Evolutionary conservation across 148 eudicot species (phyloP).

Genomic region (Bassia scoparia): DNA sequence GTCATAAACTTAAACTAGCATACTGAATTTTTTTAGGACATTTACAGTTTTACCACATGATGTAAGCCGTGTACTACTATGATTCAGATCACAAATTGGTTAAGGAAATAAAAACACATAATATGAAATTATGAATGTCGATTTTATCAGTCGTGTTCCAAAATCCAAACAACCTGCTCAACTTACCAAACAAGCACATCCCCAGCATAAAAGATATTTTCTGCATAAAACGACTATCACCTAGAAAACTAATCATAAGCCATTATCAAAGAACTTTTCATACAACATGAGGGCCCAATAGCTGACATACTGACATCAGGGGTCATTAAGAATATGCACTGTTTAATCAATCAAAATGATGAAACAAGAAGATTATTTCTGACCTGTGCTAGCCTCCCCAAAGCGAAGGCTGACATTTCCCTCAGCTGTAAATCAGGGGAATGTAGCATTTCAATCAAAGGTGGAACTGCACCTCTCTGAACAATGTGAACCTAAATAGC

Average conservation of each 20-base stretch:
- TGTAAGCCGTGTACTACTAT: too few relatives aligned
- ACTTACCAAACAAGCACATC: background rate
- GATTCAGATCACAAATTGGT: too few relatives aligned
- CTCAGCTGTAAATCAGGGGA: slow-evolving; percentile 65
- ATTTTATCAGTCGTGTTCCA: too few relatives aligned
- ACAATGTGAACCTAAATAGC: slow-evolving; percentile 76
- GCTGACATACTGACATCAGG: slow-evolving; percentile 1
- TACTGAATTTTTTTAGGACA: too few relatives aligned
- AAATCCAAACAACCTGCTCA: background rate
- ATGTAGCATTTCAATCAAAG: slow-evolving; percentile 80
- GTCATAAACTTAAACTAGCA: too few relatives aligned
- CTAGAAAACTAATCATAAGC: background rate
- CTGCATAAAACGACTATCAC: background rate
- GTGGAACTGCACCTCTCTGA: slow-evolving; percentile 90
- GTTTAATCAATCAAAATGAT: background rate
- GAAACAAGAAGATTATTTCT: background rate
- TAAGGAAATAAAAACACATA: too few relatives aligned
- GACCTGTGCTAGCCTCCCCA: slow-evolving; percentile 97
- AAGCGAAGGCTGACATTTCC: slow-evolving; percentile 95
- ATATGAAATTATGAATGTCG: too few relatives aligned
- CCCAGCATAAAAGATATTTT: background rate
- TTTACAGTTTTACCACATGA: too few relatives aligned
- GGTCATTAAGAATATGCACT: background rate
- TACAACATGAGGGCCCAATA: background rate
- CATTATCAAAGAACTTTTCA: background rate